Percentiles rank a stretch among this genome's conserved stretches.
phyloP scores from a whole-genome alignment of 2,329 filamentous ascomycete species.

The Elsinoe fawcettii region DNA sequence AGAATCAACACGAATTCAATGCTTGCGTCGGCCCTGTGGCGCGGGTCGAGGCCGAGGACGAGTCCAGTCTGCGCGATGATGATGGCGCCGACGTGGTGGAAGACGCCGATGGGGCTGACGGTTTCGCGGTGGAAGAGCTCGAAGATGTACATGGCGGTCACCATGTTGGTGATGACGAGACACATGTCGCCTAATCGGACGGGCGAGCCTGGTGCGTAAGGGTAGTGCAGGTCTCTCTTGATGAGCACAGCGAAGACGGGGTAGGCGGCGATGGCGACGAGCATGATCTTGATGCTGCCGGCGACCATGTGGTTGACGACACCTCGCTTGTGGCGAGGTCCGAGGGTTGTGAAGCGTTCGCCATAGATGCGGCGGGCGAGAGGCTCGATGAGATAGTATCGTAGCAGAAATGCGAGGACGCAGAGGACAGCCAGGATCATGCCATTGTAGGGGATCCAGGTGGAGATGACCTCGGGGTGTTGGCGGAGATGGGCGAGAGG shows the following conservation, averaged over 20 bases:
- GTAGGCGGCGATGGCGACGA: slow-evolving; percentile 35
- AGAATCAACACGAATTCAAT: slow-evolving; percentile 34
- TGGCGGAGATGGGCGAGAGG: neutral
- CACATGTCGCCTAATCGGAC: slow-evolving; percentile 38
- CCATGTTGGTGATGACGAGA: slow-evolving; percentile 34
- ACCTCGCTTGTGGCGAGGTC: slow-evolving; percentile 32
- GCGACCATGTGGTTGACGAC: slow-evolving; percentile 44
- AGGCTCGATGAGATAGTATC: slow-evolving; percentile 34
- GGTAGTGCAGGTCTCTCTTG: slow-evolving; percentile 26
- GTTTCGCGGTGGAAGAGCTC: slow-evolving; percentile 38
- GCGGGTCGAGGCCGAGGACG: slow-evolving; percentile 30
- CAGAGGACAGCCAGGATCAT: slow-evolving; percentile 23
- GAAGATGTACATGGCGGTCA: slow-evolving; percentile 42
- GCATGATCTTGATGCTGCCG: slow-evolving; percentile 35
- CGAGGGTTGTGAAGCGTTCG: slow-evolving; percentile 30
- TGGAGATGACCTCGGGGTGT: slow-evolving; percentile 17
- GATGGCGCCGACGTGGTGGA: slow-evolving; percentile 37
- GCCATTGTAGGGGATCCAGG: slow-evolving; percentile 22
- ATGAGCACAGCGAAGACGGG: slow-evolving; percentile 37
- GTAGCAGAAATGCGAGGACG: slow-evolving; percentile 21
- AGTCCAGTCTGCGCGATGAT: slow-evolving; percentile 38
- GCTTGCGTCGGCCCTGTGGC: slow-evolving; percentile 27
- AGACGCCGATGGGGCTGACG: slow-evolving; percentile 35
- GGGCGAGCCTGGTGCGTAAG: slow-evolving; percentile 24
- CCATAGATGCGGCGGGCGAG: slow-evolving; percentile 27